These are phyloP conservation scores for Cercospora canescens DNA, from an alignment of 2,329 filamentous ascomycete species.

Conservation along the genomic window DNA sequence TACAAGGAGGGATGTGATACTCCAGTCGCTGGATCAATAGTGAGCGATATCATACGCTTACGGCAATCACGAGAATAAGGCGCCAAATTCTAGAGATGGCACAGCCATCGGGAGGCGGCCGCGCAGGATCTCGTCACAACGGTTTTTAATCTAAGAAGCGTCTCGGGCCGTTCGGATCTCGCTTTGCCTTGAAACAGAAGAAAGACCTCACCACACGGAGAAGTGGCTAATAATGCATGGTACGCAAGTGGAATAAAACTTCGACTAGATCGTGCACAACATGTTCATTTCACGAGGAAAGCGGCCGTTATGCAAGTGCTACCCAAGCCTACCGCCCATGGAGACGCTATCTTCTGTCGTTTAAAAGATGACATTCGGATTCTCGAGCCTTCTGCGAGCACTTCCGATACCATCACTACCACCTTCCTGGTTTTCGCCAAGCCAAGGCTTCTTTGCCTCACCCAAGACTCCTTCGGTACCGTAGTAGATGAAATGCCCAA, in stretches of 20 bases:
- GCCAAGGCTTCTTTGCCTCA: slow-evolving; percentile 92
- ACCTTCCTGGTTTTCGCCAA: slow-evolving; percentile 80
- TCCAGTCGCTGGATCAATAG: not conserved
- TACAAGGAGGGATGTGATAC: slow-evolving; percentile 77
- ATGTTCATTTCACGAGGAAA: not conserved
- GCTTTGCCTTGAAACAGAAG: not conserved
- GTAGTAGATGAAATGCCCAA: slow-evolving; percentile 86
- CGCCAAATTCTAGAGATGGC: not conserved
- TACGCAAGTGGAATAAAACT: not conserved
- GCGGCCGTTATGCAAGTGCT: not conserved
- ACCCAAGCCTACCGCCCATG: not conserved
- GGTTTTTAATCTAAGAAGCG: not conserved
- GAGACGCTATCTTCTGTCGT: not conserved
- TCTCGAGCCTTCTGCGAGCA: slow-evolving; percentile 65
- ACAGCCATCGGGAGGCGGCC: not conserved
- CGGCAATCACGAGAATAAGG: not conserved
- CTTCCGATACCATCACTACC: slow-evolving; percentile 82
- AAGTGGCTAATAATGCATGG: not conserved
- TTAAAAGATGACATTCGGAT: slow-evolving; percentile 41
- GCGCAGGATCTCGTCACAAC: not conserved
- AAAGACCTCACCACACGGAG: not conserved
- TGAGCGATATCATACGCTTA: not conserved
- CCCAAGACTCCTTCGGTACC: slow-evolving; percentile 77
- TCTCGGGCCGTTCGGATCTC: not conserved
- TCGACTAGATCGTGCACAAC: not conserved